Conservation (phyloP, 352 stramenopile genomes). For the Pythium angustatum region DNA sequence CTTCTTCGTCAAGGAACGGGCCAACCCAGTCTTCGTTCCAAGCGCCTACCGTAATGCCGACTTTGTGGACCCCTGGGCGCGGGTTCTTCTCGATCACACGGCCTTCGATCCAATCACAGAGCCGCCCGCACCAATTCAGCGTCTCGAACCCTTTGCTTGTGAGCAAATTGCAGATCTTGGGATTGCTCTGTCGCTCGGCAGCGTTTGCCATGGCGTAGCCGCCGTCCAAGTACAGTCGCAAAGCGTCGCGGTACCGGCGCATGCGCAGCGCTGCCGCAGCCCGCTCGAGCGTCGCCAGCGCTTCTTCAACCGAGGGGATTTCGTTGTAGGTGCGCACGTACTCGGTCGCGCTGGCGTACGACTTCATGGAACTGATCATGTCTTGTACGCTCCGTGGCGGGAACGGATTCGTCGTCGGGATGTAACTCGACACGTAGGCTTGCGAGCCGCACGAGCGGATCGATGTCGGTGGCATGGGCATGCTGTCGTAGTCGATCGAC, state of each 20-base stretch:
- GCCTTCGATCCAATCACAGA: conserved; percentile 86
- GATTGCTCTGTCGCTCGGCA: conserved; percentile 71
- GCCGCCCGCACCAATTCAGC: conserved; percentile 79
- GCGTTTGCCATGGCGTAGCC: conserved; percentile 86
- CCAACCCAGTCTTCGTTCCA: conserved; percentile 82
- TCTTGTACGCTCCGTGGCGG: conserved; percentile 58
- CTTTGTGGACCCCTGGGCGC: conserved; percentile 76
- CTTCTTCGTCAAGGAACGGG: conserved; percentile 69
- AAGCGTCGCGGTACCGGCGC: conserved; percentile 72
- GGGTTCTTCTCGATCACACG: conserved; percentile 75
- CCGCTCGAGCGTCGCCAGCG: conserved; percentile 70
- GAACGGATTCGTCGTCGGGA: conserved; percentile 66
- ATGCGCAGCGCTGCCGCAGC: conserved; percentile 55
- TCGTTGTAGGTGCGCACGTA: conserved; percentile 76
- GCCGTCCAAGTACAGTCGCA: conserved; percentile 83
- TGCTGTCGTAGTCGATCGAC: conserved; percentile 64
- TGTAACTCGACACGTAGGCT: conserved; percentile 75
- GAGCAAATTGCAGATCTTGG: conserved; percentile 86
- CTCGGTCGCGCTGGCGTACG: conserved; percentile 72
- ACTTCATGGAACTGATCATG: conserved; percentile 79
- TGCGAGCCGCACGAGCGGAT: conserved; percentile 77
- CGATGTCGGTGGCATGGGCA: conserved; percentile 58
- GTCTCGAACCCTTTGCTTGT: conserved; percentile 86
- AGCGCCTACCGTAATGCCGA: conserved; percentile 62
- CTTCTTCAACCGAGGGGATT: conserved; percentile 78